Base-by-base conservation (phyloP, 176 grass and related monocot genomes). In the Oryza meyeriana region DNA sequence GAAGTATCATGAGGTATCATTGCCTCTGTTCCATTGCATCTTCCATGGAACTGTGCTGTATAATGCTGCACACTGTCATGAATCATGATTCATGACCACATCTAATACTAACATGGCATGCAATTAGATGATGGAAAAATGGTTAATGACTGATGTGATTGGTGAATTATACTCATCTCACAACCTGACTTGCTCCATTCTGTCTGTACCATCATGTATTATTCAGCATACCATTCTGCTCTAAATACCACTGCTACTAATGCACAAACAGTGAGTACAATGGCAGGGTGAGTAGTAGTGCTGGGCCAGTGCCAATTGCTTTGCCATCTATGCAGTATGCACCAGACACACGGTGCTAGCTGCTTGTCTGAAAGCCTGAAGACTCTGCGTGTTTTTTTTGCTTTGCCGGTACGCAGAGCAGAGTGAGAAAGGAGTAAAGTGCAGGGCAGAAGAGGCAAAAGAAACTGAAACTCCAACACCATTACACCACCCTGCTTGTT, bases 1-100 rank as follows among this genome's bases (percentile, higher is more conserved):
- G 71, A 32, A 52, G 7, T 17, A 55, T 36, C 47, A 87, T 62
- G n/a, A 28, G 22, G 32, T n/a, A 82, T 73, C 69, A 74, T 25
- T 48, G 58, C 27, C 41, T 66, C 40, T 79, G 27, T 38, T 45
- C 27, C 61, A 78, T 32, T 57, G 26, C 39, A 45, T 79, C 76
- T 48, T 47, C 71, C 78, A 62, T 81, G 48, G 71, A 8, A 33
- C 66, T 7, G 6, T 38, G 65, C 36, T 5, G 9, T 10, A 10
- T 33, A 71, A 16, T 8, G 12, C 45, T 48, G 45, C 69, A 65
- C 10, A 22, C 32, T 12, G 62, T 79, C 62, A 76, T 83, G 70
- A 36, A 36, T 6, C 40, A 42, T 55, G 50, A 27, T 45, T 35
- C 8, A 44, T 29, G 22, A 22, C 28, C 30, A 65, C 40, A 47